phyloP scores from a whole-genome alignment of 768 basidiomycete genomes.

The Mycena galericulata region DNA sequence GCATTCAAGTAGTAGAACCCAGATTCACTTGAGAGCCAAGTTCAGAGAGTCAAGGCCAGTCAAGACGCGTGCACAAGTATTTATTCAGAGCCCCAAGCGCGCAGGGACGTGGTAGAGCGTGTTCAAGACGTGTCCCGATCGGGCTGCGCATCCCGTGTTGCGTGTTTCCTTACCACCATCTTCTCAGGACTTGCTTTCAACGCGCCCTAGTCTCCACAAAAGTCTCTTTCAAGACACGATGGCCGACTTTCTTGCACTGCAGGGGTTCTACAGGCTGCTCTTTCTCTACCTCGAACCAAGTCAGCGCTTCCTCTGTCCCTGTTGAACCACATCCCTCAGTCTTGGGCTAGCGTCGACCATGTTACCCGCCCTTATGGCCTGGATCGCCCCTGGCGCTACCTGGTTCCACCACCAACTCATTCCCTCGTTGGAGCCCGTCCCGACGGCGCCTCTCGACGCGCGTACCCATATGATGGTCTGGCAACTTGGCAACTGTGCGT shows the following conservation, averaged over 20 bases:
- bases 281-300: conserved; percentile 78
- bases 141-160: neutral
- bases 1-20: neutral
- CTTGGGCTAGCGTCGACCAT: conserved; percentile 49
- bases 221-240: too few relatives aligned
- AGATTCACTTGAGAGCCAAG: neutral
- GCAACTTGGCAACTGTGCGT: conserved; percentile 76
- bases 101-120: conserved; percentile 26
- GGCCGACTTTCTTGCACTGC: conserved; percentile 60
- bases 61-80: conserved; percentile 1
- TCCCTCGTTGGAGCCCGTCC: conserved; percentile 53
- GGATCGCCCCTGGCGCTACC: conserved; percentile 68
- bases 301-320: conserved; percentile 40
- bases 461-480: conserved; percentile 72
- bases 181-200: too few relatives aligned
- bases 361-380: conserved; percentile 53
- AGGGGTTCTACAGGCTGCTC: conserved; percentile 70
- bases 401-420: conserved; percentile 80
- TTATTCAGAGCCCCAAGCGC: conserved; percentile 12
- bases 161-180: too few relatives aligned
- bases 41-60: neutral
- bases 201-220: too few relatives aligned
- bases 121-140: conserved; percentile 27
- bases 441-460: conserved; percentile 53
- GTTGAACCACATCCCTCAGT: neutral